phyloP scores from a whole-genome alignment of 2,329 filamentous ascomycete species.

The Calonectria pteridis region DNA sequence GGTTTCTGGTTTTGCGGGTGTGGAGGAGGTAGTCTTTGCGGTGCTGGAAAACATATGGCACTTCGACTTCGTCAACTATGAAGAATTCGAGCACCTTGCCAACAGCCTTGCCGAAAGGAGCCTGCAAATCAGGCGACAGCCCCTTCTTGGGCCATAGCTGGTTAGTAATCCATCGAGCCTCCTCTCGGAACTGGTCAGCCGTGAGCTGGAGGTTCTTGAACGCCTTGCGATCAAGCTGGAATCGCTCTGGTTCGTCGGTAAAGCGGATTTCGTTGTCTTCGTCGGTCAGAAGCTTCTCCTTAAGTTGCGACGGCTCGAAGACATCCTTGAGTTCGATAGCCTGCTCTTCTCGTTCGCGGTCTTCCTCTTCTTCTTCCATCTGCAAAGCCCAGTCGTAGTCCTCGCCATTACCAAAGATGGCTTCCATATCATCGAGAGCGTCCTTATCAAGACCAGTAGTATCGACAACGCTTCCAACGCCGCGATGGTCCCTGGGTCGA shows the following conservation, averaged over 20 bases:
- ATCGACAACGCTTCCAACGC: slow-evolving; percentile 78
- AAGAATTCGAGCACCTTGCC: slow-evolving; percentile 96
- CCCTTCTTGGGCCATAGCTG: slow-evolving; percentile 91
- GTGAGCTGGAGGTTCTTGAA: slow-evolving; percentile 87
- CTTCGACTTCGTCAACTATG: slow-evolving; percentile 92
- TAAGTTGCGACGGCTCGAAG: slow-evolving; percentile 95
- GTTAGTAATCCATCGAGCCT: slow-evolving; percentile 91
- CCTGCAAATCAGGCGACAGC: slow-evolving; percentile 77
- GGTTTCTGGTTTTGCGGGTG: slow-evolving; percentile 76
- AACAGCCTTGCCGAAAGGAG: slow-evolving; percentile 88
- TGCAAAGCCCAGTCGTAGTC: slow-evolving; percentile 97
- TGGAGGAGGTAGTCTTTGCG: slow-evolving; percentile 98
- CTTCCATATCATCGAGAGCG: slow-evolving; percentile 94
- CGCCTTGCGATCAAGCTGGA: slow-evolving; percentile 89
- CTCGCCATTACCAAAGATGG: slow-evolving; percentile 94
- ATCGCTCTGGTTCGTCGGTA: slow-evolving; percentile 91
- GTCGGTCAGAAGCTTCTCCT: slow-evolving; percentile 94
- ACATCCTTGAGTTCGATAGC: slow-evolving; percentile 96
- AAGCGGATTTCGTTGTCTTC: slow-evolving; percentile 93
- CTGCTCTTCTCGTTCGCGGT: slow-evolving; percentile 82
- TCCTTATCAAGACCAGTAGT: slow-evolving; percentile 90
- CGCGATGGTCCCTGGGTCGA: slow-evolving; percentile 77
- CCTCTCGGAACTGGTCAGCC: slow-evolving; percentile 89
- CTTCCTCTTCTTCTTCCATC: slow-evolving; percentile 87
- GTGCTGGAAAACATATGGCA: slow-evolving; percentile 98